A percentile compares a stretch with the other conserved stretches of the same genome.
phyloP scores from a whole-genome alignment of 768 basidiomycete species.

The Sutorius australiensis region DNA sequence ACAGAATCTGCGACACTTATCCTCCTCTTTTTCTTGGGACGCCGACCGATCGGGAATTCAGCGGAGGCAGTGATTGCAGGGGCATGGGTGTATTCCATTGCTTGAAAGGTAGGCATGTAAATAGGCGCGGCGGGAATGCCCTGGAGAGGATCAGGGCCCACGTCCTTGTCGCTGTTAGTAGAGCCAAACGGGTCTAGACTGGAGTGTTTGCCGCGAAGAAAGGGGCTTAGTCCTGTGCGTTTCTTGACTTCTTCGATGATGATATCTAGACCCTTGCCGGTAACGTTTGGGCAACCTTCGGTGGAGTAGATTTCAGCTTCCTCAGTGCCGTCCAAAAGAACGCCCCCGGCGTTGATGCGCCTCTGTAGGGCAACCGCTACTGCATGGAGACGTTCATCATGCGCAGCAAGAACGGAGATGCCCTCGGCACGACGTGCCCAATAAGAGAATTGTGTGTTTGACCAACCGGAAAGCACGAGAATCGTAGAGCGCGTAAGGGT shows the following conservation, averaged over 20 bases:
- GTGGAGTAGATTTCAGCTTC: slow-evolving; percentile 21
- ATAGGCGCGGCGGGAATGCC: slow-evolving; percentile 27
- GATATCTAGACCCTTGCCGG: slow-evolving; percentile 48
- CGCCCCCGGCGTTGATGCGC: slow-evolving; percentile 36
- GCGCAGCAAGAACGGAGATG: slow-evolving; percentile 42
- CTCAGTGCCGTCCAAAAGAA: slow-evolving; percentile 28
- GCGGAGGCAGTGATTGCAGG: slow-evolving; percentile 30
- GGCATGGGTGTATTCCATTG: slow-evolving; percentile 36
- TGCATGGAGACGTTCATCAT: slow-evolving; percentile 39
- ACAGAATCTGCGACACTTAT: slow-evolving; percentile 35
- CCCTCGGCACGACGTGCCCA: slow-evolving; percentile 52
- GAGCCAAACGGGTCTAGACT: slow-evolving; percentile 49
- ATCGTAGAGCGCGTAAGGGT: slow-evolving; percentile 46
- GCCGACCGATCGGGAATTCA: slow-evolving; percentile 28
- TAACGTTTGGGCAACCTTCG: slow-evolving; percentile 39
- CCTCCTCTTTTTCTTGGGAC: slow-evolving; percentile 34
- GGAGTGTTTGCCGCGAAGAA: slow-evolving; percentile 49
- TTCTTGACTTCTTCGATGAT: slow-evolving; percentile 49
- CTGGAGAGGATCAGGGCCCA: slow-evolving; percentile 27
- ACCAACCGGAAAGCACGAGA: slow-evolving; percentile 48
- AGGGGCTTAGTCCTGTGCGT: slow-evolving; percentile 43
- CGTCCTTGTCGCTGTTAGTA: slow-evolving; percentile 34
- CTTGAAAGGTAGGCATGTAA: slow-evolving; percentile 40
- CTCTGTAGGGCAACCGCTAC: slow-evolving; percentile 40
- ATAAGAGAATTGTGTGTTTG: slow-evolving; percentile 52